Base-by-base conservation (phyloP, 495 filamentous ascomycete species). In the Aspergillus cavernicola region DNA sequence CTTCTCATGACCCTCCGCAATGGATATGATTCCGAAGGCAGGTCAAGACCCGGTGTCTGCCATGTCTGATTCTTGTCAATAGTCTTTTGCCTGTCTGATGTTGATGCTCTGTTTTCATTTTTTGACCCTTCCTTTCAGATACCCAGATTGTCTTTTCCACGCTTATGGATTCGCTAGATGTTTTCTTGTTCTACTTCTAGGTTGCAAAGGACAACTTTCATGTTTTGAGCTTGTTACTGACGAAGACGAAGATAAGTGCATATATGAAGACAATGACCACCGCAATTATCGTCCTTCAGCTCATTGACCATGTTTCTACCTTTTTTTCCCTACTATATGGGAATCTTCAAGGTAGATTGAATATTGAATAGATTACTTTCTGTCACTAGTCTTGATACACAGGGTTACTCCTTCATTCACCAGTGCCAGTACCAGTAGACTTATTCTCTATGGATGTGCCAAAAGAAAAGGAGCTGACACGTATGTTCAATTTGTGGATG, bases 71-170 rank as follows among this genome's bases (percentile, higher is more conserved):
- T 23, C 24, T 53, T 20, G 61, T 50, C 48, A 53, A 31, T 55
- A 46, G 0, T 45, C 53, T 18, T 48, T 43, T 37, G 37, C 52
- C 57, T 60, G 62, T 22, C 48, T 32, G 18, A 33, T 20, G 28
- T 26, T 53, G 10, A 20, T 35, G 1, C 16, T 52, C 31, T 33
- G 3, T 20, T 49, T 9, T 57, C 52, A 28, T 26, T 24, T 10
- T 58, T 20, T 32, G n/a, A n/a, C 26, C 28, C 50, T 56, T 53
- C 48, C 15, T 50, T 50, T 49, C 57, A 60, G 61, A 63, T 63
- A 63, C 61, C 61, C 61, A 58, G 40, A 53, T 51, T 63, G 46
- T 39, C 33, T 42, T 55, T 60, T 37, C 41, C 26, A 42, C 13
- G 20, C 54, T 60, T 66, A 50, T 49, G 23, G 24, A n/a, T 56